Evolutionary conservation across 2,329 filamentous ascomycete species (phyloP), one percentile per base, ranked within the genome.

Genomic region (Calonectria naviculata): DNA sequence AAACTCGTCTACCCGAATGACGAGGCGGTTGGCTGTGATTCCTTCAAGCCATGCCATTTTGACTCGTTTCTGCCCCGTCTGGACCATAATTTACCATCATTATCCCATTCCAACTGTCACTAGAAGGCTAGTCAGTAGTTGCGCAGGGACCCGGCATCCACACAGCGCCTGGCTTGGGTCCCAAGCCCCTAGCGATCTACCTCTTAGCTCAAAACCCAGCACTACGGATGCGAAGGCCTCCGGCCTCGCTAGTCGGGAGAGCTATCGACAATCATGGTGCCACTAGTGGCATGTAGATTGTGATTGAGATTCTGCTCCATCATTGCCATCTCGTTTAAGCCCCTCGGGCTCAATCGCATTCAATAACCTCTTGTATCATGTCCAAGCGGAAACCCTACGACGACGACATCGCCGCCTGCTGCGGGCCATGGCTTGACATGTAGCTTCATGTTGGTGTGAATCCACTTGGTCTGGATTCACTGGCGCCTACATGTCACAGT

Each of bases 171-270:
- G 31, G 47, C 28, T n/a, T 4, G 38, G 41, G 5, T 9, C 41
- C 29, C 41, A 54, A 52, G 34, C 36, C 42, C 44, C 62, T 58
- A 66, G 49, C 52, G 41, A 42, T 38, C 65, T 61, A 17, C 52
- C 65, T 34, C 52, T 60, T 58, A 66, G 64, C 64, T 58, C 52
- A 41, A 31, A 38, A 63, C 61, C 41, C 49, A 54, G 62, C 42
- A 21, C 26, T 24, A 38, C 52, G 62, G 46, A 31, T 44, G 36
- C 46, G 42, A 61, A 49, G 15, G 54, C 29, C 62, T 54, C 67
- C 42, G 41, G 28, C 26, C 21, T 19, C 49, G 26, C 31, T 29
- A 38, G 28, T 31, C 56, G 36, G 52, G 28, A n/a, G 52, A 67
- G 54, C 60, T 64, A 64, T 64, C 29, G 66, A 41, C 46, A 46